phyloP scores from a whole-genome alignment of 2,329 filamentous ascomycete genomes.

The Didymella arachidicola region DNA sequence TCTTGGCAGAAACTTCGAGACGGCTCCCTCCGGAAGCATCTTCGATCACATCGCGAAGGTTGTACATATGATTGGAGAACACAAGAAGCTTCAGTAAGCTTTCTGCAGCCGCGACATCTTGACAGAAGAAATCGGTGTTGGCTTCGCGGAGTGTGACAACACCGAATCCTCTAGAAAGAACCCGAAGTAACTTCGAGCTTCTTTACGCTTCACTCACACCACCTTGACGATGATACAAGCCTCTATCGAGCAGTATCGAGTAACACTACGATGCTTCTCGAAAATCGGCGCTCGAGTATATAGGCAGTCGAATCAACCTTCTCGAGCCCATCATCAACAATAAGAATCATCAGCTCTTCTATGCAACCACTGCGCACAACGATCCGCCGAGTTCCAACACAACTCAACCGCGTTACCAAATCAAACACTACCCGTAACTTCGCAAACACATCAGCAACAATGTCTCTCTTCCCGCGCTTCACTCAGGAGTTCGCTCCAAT shows the following conservation, averaged over 20 bases:
- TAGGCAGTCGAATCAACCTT: conserved; percentile 27
- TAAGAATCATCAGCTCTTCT: conserved; percentile 33
- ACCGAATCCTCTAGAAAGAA: conserved; percentile 34
- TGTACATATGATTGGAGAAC: background rate
- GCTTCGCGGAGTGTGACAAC: conserved; percentile 19
- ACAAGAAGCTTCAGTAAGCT: conserved; percentile 1
- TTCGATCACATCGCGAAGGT: background rate
- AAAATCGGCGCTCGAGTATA: conserved; percentile 38
- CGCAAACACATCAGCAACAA: conserved; percentile 38
- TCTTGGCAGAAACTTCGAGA: conserved; percentile 7
- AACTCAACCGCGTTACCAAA: conserved; percentile 43
- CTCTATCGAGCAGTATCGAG: conserved; percentile 15
- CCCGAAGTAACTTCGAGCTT: conserved; percentile 36
- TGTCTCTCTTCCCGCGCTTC: conserved; percentile 55
- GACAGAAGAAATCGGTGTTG: background rate
- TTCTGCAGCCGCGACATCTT: background rate
- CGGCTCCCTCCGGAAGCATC: background rate
- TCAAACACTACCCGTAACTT: conserved; percentile 32
- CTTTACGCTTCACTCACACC: conserved; percentile 26
- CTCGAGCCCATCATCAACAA: conserved; percentile 34
- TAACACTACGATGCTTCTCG: conserved; percentile 38
- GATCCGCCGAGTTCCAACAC: conserved; percentile 40
- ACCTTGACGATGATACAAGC: conserved; percentile 19
- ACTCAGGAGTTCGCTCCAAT: conserved; percentile 53
- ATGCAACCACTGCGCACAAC: conserved; percentile 50